phyloP scores from a whole-genome alignment of 2,329 filamentous ascomycete genomes.

The Colletotrichum sp. region DNA sequence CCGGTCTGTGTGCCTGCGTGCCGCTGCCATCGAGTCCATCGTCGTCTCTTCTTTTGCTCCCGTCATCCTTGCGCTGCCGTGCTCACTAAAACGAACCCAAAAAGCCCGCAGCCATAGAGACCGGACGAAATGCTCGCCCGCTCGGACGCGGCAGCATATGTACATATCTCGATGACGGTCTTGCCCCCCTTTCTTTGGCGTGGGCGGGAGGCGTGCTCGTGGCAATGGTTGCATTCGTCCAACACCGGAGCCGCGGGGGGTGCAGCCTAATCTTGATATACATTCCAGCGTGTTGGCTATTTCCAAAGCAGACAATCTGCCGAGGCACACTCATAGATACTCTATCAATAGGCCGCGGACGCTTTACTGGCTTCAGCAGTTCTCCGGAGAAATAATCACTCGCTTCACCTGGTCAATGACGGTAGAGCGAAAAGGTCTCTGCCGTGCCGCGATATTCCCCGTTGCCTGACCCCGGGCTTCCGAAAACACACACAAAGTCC shows the following conservation, averaged over 20 bases:
- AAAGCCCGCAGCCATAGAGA: not conserved
- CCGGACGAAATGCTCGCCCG: not conserved
- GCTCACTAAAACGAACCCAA: not conserved
- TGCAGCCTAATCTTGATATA: not conserved
- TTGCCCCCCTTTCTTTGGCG: not conserved
- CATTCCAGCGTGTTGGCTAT: not conserved
- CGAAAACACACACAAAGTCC: not conserved
- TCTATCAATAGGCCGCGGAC: not conserved
- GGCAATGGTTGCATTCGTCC: not conserved
- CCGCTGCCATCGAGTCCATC: not conserved
- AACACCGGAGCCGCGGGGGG: not conserved
- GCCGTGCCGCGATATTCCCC: not conserved
- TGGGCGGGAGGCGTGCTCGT: not conserved
- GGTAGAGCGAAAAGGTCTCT: not conserved
- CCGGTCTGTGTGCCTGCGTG: not conserved
- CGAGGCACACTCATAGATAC: not conserved
- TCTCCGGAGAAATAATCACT: not conserved
- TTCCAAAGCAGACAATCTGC: not conserved
- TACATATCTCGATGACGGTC: not conserved
- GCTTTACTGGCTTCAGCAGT: not conserved
- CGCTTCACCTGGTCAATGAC: not conserved
- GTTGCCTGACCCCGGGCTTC: not conserved
- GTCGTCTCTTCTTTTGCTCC: not conserved
- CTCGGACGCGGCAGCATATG: not conserved
- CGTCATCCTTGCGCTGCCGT: not conserved